Percentiles rank a stretch among this genome's conserved stretches.
Evolutionary conservation across 2,329 filamentous ascomycete genomes (phyloP).

Genomic region (Acephala macrosclerotiorum): DNA sequence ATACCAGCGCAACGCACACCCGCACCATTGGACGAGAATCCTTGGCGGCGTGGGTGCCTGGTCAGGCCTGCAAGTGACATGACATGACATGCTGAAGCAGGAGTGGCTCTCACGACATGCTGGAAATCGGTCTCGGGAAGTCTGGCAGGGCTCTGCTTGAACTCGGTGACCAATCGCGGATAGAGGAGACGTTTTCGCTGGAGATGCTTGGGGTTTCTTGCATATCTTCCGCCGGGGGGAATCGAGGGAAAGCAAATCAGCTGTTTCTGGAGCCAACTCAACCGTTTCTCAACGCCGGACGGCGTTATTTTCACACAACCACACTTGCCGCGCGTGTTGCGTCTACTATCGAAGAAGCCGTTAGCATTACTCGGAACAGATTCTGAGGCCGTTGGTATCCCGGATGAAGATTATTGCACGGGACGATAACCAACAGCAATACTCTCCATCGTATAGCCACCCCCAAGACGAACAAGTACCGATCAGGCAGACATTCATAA

Average conservation of each 20-base stretch:
- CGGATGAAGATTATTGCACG: neutral
- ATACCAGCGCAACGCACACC: neutral
- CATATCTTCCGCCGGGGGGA: constrained; percentile 2
- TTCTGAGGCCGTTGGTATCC: neutral
- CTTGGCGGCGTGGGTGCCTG: neutral
- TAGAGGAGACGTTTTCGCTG: neutral
- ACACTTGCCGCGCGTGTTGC: neutral
- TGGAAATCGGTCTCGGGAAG: constrained; percentile 10
- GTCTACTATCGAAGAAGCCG: neutral
- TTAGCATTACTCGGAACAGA: neutral
- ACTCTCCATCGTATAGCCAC: neutral
- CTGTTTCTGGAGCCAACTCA: neutral
- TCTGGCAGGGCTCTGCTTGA: neutral
- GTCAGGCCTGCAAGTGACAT: neutral
- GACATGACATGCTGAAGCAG: neutral
- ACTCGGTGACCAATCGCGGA: neutral
- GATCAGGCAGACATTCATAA: constrained; percentile 4
- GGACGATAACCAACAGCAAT: neutral
- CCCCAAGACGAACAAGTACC: neutral
- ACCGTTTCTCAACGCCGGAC: neutral
- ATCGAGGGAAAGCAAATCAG: neutral
- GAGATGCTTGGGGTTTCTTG: constrained; percentile 2
- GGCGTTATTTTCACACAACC: neutral
- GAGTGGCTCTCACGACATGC: neutral
- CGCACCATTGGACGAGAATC: constrained; percentile 1